These are phyloP conservation scores for Cryptococcus deneoformans DNA, from an alignment of 1,284 basidiomycete species.

Conservation along the genomic window DNA sequence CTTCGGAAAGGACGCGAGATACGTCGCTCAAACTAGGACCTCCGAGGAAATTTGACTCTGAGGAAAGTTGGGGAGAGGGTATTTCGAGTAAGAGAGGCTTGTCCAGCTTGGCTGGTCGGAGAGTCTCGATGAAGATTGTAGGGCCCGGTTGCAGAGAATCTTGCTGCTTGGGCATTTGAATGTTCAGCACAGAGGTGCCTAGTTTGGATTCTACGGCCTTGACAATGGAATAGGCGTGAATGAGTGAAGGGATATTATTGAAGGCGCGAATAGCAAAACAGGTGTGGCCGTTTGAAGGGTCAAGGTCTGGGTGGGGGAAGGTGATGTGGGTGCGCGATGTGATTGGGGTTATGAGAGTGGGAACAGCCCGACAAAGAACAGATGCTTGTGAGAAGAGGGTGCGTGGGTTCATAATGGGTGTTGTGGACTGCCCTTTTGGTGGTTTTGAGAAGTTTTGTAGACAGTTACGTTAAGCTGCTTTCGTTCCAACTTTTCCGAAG, in stretches of 20 bases:
- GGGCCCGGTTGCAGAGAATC: conserved; percentile 16
- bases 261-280: conserved; percentile 19
- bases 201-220: conserved; percentile 29
- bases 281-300: conserved; percentile 16
- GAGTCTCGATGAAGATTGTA: conserved; percentile 19
- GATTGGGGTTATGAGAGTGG: no score
- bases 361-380: neutral
- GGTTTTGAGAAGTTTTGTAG: neutral
- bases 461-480: neutral
- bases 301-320: conserved; percentile 26
- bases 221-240: conserved; percentile 29
- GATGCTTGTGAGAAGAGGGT: conserved; percentile 6
- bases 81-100: conserved; percentile 29
- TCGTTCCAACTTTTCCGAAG: neutral
- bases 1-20: neutral
- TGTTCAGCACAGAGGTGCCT: conserved; percentile 18
- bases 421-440: neutral
- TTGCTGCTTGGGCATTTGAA: conserved; percentile 23
- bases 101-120: conserved; percentile 27
- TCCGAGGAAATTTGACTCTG: conserved; percentile 14
- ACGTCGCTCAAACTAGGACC: conserved; percentile 20
- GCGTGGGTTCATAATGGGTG: conserved; percentile 10
- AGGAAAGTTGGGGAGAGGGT: conserved; percentile 15
- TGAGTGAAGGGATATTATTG: conserved; percentile 15
- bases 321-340: conserved; percentile 9